These are phyloP conservation scores for Colletotrichum sidae DNA, from an alignment of 2,329 filamentous ascomycete species.

Conservation along the genomic window DNA sequence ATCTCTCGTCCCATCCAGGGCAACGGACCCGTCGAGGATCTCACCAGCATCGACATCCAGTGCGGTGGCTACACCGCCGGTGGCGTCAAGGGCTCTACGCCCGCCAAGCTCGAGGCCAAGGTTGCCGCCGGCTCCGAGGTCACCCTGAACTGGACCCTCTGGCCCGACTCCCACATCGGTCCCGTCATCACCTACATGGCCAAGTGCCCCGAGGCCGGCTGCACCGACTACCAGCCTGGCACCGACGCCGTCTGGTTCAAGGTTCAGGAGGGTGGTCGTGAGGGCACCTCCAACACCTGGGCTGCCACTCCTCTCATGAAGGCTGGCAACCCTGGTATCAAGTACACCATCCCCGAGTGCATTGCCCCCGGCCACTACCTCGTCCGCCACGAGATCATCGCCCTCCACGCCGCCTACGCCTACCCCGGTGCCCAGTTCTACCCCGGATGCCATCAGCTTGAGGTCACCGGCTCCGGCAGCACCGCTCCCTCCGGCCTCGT, in stretches of 20 bases:
- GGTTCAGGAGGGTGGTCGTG: conserved; percentile 60
- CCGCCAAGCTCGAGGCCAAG: conserved; percentile 65
- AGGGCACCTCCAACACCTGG: conserved; percentile 62
- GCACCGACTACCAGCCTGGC: conserved; percentile 61
- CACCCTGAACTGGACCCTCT: conserved; percentile 66
- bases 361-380: conserved; percentile 62
- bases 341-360: conserved; percentile 62
- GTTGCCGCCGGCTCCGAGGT: conserved; percentile 65
- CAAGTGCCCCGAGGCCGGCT: conserved; percentile 63
- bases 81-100: conserved; percentile 60
- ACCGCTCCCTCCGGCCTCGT: conserved; percentile 53
- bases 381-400: conserved; percentile 65
- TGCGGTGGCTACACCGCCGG: conserved; percentile 65
- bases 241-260: conserved; percentile 66
- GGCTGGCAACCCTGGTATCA: conserved; percentile 51
- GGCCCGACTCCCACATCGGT: conserved; percentile 62
- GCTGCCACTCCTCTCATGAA: conserved; percentile 58
- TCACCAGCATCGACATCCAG: conserved; percentile 65
- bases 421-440: conserved; percentile 65
- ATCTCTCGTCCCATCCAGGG: conserved; percentile 68
- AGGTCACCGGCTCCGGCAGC: conserved; percentile 58
- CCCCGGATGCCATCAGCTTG: conserved; percentile 64
- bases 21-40: conserved; percentile 68
- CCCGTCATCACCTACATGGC: conserved; percentile 72
- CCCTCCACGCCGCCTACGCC: conserved; percentile 56